A percentile compares a stretch with the other conserved stretches of the same genome.
Conservation (phyloP, 2,329 filamentous ascomycete genomes). For the Aspergillus sp. region DNA sequence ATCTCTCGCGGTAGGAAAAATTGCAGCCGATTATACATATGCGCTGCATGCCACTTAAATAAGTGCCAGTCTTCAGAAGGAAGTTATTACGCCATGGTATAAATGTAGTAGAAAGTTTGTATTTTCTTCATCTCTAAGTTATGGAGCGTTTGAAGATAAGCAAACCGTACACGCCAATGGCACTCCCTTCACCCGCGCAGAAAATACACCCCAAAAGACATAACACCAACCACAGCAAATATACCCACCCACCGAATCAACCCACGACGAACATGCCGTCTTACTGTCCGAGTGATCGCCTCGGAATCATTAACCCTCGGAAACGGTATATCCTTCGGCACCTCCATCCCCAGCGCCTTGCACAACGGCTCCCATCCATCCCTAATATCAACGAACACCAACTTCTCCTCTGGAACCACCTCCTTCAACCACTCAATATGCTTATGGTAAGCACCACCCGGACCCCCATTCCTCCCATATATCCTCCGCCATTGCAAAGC, state of each 20-base stretch:
- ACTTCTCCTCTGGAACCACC: constrained; percentile 31
- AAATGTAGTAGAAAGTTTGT: no score
- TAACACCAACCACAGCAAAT: constrained; percentile 20
- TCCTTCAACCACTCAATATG: constrained; percentile 30
- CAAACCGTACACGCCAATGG: no score
- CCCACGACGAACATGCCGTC: constrained; percentile 28
- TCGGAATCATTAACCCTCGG: constrained; percentile 41
- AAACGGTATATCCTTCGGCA: constrained; percentile 39
- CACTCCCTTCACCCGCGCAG: neutral
- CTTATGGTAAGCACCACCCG: constrained; percentile 17
- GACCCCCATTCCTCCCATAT: constrained; percentile 18
- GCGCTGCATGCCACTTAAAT: no score
- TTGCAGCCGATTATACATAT: no score
- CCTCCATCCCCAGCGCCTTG: constrained; percentile 42
- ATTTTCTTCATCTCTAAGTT: no score
- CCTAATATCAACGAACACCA: constrained; percentile 41
- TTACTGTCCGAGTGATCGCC: constrained; percentile 21
- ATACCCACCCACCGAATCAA: constrained; percentile 32
- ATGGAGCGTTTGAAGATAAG: no score
- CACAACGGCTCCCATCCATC: constrained; percentile 53
- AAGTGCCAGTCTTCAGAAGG: no score
- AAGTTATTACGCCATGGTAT: no score
- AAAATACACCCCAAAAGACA: neutral
- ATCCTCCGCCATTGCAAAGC: constrained; percentile 23
- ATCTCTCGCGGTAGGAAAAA: no score